Conservation (phyloP, 1,284 basidiomycete species). For the Ceratobasidium sp. region DNA sequence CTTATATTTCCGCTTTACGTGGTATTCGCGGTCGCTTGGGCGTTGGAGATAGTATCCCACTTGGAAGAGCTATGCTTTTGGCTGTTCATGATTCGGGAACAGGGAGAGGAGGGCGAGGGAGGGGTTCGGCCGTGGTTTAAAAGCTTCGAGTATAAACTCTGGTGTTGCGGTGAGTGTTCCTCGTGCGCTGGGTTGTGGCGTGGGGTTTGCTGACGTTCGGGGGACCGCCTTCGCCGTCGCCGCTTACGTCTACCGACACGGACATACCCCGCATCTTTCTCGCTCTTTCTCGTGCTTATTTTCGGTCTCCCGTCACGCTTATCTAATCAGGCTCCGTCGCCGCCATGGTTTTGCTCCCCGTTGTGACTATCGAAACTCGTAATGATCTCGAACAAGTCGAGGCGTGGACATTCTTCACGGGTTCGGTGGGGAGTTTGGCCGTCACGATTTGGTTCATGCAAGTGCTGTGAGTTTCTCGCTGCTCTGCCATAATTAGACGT, state of each 20-base stretch:
- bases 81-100: conserved; percentile 42
- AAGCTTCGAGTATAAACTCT: conserved; percentile 43
- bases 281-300: neutral
- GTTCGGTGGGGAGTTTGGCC: conserved; percentile 34
- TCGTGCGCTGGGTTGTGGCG: neutral
- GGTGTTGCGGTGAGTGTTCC: conserved; percentile 36
- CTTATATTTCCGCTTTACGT: conserved; percentile 48
- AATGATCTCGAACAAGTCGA: conserved; percentile 43
- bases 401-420: conserved; percentile 48
- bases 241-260: neutral
- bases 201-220: neutral
- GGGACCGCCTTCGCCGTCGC: neutral
- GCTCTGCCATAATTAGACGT: neutral
- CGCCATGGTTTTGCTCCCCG: conserved; percentile 43
- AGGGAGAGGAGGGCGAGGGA: conserved; percentile 21
- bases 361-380: conserved; percentile 47
- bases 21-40: conserved; percentile 48
- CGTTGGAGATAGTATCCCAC: conserved; percentile 46
- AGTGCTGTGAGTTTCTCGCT: conserved; percentile 26
- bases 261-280: neutral
- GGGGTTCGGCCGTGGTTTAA: conserved; percentile 43
- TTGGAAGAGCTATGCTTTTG: conserved; percentile 42
- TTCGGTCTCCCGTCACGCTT: neutral
- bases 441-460: conserved; percentile 35
- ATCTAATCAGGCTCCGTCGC: conserved; percentile 36